phyloP scores from a whole-genome alignment of 805 yeast genomes.

The Candida nitratophila region DNA sequence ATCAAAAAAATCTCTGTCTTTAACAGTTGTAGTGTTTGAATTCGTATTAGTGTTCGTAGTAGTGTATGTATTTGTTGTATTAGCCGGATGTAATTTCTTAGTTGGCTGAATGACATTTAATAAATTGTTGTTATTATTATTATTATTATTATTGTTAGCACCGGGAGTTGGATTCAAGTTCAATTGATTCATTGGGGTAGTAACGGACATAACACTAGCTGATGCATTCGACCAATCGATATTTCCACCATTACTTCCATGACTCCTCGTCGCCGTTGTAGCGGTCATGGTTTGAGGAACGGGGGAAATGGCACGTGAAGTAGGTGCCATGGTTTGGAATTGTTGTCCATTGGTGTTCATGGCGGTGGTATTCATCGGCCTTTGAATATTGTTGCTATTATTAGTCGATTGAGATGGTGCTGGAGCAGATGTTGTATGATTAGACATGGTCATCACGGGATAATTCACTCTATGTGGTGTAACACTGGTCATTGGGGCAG shows the following conservation, averaged over 20 bases:
- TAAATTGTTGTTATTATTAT: slow-evolving; percentile 1
- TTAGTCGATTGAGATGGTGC: too few relatives aligned
- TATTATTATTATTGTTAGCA: background rate
- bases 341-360: background rate
- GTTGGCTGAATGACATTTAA: slow-evolving; percentile 17
- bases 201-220: background rate
- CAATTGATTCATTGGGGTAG: background rate
- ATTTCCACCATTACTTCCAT: background rate
- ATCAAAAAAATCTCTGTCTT: slow-evolving; percentile 1
- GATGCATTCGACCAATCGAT: background rate
- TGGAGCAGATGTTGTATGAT: background rate
- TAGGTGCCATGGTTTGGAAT: background rate
- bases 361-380: background rate
- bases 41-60: background rate
- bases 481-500: background rate
- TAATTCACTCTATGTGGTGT: background rate
- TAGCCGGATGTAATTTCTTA: slow-evolving; percentile 5
- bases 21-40: background rate
- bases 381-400: too few relatives aligned
- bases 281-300: background rate
- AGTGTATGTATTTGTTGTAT: background rate
- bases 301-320: background rate
- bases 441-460: slow-evolving; percentile 4
- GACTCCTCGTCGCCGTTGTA: too few relatives aligned
- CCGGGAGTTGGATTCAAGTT: background rate